phyloP scores from a whole-genome alignment of 441 rosid species.

The Sinapis alba region DNA sequence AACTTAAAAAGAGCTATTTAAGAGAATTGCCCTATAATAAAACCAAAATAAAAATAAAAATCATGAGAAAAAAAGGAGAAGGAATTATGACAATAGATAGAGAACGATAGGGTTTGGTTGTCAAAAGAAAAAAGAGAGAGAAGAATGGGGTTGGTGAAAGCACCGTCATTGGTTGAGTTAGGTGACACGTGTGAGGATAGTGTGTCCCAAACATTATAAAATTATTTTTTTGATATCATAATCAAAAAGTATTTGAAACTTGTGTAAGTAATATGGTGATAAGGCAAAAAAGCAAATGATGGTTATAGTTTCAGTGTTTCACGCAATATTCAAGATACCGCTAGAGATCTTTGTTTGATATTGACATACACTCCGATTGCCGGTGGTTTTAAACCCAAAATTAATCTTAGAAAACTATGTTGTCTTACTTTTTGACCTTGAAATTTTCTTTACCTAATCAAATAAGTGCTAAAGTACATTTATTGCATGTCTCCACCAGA shows the following conservation, averaged over 20 bases:
- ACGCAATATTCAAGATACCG: constrained; percentile 9
- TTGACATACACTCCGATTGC: background rate
- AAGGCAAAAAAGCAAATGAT: background rate
- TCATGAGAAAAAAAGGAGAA: background rate
- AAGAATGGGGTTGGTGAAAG: constrained; percentile 28
- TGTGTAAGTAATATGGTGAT: background rate
- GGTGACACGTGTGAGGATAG: background rate
- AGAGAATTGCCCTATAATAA: too few relatives aligned
- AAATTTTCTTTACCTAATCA: too few relatives aligned
- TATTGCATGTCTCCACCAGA: constrained; percentile 5
- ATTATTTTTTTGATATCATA: background rate
- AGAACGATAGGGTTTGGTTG: background rate
- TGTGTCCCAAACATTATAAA: background rate
- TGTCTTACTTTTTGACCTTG: background rate
- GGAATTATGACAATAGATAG: background rate
- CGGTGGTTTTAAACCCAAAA: background rate
- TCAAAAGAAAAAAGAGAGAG: background rate
- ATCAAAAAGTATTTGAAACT: background rate
- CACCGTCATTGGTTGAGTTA: constrained; percentile 18
- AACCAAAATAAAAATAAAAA: background rate
- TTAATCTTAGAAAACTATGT: background rate
- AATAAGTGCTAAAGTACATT: background rate
- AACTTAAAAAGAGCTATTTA: too few relatives aligned
- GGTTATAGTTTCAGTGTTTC: background rate
- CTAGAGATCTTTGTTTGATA: constrained; percentile 20